Evolutionary conservation across 2,329 filamentous ascomycete genomes (phyloP).

Genomic region (Claviceps maximensis): DNA sequence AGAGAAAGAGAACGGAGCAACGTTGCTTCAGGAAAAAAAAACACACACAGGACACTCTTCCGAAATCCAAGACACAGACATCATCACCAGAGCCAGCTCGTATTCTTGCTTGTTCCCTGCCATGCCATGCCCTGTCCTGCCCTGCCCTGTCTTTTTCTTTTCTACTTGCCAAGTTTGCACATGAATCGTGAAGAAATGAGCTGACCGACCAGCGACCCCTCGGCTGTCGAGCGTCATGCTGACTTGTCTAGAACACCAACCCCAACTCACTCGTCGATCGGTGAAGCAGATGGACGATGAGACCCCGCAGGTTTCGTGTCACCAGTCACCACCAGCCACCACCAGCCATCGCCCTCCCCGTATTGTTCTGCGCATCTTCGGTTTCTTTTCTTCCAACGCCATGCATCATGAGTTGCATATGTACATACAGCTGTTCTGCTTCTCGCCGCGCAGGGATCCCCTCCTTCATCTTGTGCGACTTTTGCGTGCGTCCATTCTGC

Average conservation of each 20-base stretch:
- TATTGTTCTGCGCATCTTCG: background rate
- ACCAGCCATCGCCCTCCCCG: background rate
- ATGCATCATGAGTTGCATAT: too few relatives aligned
- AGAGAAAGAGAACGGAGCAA: background rate
- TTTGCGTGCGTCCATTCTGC: background rate
- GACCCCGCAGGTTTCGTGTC: background rate
- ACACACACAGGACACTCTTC: background rate
- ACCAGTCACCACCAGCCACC: too few relatives aligned
- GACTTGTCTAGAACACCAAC: background rate
- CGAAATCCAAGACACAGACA: background rate
- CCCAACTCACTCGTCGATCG: background rate
- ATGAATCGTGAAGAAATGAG: background rate
- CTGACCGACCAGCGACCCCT: background rate
- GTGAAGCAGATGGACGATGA: background rate
- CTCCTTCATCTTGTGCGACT: background rate
- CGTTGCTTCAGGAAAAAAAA: background rate
- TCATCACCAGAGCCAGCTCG: background rate
- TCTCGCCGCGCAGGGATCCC: background rate
- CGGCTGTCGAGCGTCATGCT: background rate
- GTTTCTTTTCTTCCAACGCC: too few relatives aligned
- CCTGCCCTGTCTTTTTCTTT: background rate
- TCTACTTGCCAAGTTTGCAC: background rate
- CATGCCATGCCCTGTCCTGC: too few relatives aligned
- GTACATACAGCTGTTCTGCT: background rate
- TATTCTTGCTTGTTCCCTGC: background rate